Conservation (phyloP, 2,329 filamentous ascomycete species). For the Cordyceps farinosa region DNA sequence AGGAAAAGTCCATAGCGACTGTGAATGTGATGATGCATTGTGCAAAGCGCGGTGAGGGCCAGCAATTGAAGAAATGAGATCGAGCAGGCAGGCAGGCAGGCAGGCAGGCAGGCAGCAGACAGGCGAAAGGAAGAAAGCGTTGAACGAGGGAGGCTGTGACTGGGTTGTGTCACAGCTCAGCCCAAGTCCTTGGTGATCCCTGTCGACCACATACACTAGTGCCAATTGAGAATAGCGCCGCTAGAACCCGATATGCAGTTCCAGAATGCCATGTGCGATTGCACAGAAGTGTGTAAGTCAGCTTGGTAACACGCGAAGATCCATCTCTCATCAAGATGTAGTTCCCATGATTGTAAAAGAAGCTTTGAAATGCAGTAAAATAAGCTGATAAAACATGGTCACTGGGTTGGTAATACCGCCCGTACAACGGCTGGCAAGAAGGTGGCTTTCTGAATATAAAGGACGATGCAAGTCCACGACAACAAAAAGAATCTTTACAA, state of each 20-base stretch:
- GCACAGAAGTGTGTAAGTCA: neutral
- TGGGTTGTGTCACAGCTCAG: neutral
- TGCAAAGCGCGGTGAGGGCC: neutral
- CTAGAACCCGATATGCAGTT: neutral
- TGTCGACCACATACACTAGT: neutral
- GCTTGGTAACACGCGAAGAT: neutral
- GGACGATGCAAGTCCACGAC: neutral
- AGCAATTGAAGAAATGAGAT: neutral
- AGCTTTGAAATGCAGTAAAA: neutral
- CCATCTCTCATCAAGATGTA: neutral
- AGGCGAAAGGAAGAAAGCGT: neutral
- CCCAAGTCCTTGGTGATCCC: neutral
- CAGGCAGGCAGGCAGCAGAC: neutral
- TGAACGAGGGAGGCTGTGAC: neutral
- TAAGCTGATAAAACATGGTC: neutral
- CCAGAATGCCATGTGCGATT: neutral
- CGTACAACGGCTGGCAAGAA: no score
- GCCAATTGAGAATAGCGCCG: neutral
- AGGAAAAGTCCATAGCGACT: neutral
- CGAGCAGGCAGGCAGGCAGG: neutral
- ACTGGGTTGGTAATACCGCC: neutral
- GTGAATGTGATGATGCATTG: conserved; percentile 8
- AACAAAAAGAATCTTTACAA: neutral
- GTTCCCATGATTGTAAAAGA: neutral
- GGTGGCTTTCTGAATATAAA: neutral